Evolutionary conservation across 2,329 filamentous ascomycete genomes (phyloP).

Genomic region (Orbilia ellipsospora): DNA sequence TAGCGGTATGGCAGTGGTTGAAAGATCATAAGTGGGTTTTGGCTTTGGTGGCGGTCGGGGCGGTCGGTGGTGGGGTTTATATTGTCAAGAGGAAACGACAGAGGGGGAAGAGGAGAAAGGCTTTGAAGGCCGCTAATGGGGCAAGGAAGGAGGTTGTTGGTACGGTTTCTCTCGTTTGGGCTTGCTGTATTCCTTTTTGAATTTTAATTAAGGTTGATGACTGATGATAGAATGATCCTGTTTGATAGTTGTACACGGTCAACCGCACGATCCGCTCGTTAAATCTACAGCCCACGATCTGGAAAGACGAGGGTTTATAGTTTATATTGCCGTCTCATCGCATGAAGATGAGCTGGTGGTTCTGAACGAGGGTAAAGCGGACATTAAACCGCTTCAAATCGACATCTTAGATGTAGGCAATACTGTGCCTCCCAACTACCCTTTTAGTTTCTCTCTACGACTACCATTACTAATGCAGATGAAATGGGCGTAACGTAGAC

Average conservation of each 20-base stretch:
- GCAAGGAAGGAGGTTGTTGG: slow-evolving; percentile 83
- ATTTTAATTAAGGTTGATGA: background rate
- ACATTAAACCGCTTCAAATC: slow-evolving; percentile 83
- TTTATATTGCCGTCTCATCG: slow-evolving; percentile 89
- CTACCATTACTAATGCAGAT: slow-evolving; percentile 6
- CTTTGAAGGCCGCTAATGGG: slow-evolving; percentile 81
- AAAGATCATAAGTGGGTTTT: slow-evolving; percentile 37
- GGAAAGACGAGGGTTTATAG: slow-evolving; percentile 90
- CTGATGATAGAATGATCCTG: slow-evolving; percentile 39
- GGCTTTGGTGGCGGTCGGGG: slow-evolving; percentile 17
- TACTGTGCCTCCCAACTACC: too few relatives aligned
- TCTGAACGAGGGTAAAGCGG: slow-evolving; percentile 71
- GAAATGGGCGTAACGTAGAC: slow-evolving; percentile 66
- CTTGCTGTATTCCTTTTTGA: background rate
- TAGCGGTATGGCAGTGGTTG: slow-evolving; percentile 29
- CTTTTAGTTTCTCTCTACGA: background rate
- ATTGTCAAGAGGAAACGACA: slow-evolving; percentile 72
- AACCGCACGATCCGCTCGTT: slow-evolving; percentile 83
- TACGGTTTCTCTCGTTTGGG: slow-evolving; percentile 57
- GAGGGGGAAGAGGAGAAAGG: slow-evolving; percentile 74
- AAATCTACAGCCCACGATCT: slow-evolving; percentile 85
- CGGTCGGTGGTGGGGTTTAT: slow-evolving; percentile 62
- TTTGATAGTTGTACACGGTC: slow-evolving; percentile 80
- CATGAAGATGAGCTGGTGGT: slow-evolving; percentile 85
- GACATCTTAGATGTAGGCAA: slow-evolving; percentile 79